Percentiles rank a stretch among this genome's conserved stretches.
Conservation (phyloP, 768 basidiomycete genomes). For the Podaxis mareebaensis region DNA sequence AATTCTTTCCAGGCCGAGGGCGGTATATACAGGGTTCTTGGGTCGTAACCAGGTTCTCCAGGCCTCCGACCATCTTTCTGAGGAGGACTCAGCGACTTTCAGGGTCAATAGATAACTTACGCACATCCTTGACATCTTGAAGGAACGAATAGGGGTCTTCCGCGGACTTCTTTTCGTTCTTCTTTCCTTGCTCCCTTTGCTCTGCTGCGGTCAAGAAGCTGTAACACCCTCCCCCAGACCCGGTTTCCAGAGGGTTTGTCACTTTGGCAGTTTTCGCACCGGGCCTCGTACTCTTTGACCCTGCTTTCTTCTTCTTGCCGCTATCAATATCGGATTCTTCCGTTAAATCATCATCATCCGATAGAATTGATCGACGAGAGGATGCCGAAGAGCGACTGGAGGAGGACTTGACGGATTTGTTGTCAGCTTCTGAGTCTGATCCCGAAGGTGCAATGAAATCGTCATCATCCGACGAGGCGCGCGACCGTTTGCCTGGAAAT, state of each 20-base stretch:
- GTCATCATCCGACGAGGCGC: conserved; percentile 53
- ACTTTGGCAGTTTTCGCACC: conserved; percentile 23
- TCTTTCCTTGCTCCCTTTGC: conserved; percentile 69
- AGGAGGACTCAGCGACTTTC: conserved; percentile 12
- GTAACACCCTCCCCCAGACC: conserved; percentile 29
- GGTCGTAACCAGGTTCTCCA: conserved; percentile 87
- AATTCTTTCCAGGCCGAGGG: conserved; percentile 75
- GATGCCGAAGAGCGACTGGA: conserved; percentile 54
- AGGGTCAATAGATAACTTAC: conserved; percentile 21
- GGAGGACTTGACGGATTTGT: conserved; percentile 46
- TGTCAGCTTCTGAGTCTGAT: conserved; percentile 56
- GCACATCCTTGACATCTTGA: conserved; percentile 67
- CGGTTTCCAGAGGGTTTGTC: conserved; percentile 20
- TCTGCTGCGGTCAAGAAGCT: conserved; percentile 85
- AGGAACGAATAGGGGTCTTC: conserved; percentile 83
- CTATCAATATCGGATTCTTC: conserved; percentile 29
- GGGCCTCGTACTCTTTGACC: conserved; percentile 35
- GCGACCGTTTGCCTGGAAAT: conserved; percentile 36
- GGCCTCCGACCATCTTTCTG: conserved; percentile 82
- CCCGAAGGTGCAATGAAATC: conserved; percentile 69
- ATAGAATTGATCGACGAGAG: conserved; percentile 40
- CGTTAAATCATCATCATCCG: conserved; percentile 41
- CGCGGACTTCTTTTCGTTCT: conserved; percentile 76
- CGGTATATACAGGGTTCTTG: conserved; percentile 83
- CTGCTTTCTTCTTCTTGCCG: conserved; percentile 32